Evolutionary conservation across 441 rosid species (phyloP), one percentile per base, ranked within the genome.

Genomic region (Adansonia grandidieri): DNA sequence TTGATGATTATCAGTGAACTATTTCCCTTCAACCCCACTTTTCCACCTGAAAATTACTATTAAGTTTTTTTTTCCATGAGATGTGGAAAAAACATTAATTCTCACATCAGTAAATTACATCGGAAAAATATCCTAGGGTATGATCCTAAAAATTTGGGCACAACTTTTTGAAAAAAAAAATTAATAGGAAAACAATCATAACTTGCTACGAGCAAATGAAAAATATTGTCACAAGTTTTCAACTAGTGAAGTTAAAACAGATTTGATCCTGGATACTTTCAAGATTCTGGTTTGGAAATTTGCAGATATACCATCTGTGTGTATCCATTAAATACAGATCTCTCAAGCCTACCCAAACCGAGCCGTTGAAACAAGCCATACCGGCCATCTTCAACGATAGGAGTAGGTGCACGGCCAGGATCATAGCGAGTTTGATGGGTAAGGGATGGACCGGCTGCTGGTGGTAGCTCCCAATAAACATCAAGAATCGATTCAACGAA

Each of bases 231-330:
- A 45, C 45, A 22, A 6, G 69, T 24, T 74, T 40, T n/a, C 67
- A 61, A 45, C 69, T 44, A 45, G 22, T 10, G 20, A 42, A 74
- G 66, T 45, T 44, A 22, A 20, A 56, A 13, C 9, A 58, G 11
- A 63, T 70, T 76, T 73, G 81, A 78, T 78, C 58, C 66, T 50
- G 24, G 9, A 54, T 40, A 74, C 50, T 82, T 70, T 83, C 79
- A 86, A 37, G 89, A 88, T 77, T 86, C 80, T 53, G 87, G 87
- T 81, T 90, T 78, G 14, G 98, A 94, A 82, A 91, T 88, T 85
- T 91, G 83, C 82, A 94, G 78, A 84, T 96, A 94, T 40, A 90
- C 98, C 99, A 96, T 96, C 85, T 96, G 98, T 40, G 99, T 96
- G 77, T 96, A 96, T 19, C 98, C 99, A 79, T 93, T 96, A 83